Evolutionary conservation across 495 filamentous ascomycete genomes (phyloP).

Genomic region (Tuber magnatum): DNA sequence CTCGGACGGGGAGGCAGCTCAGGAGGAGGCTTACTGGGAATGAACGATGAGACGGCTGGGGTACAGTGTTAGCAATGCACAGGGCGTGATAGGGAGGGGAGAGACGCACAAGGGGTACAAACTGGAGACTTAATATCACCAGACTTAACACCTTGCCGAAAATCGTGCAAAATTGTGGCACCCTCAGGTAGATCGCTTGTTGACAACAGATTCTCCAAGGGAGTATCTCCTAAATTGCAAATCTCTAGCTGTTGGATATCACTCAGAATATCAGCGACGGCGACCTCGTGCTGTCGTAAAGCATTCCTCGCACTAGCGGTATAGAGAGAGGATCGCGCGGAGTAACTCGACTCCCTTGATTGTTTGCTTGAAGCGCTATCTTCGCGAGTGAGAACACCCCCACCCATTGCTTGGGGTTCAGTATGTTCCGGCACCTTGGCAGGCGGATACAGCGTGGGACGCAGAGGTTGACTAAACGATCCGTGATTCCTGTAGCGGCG

Average conservation of each 20-base stretch:
- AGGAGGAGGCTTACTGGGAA: neutral
- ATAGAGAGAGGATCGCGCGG: neutral
- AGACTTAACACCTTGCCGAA: neutral
- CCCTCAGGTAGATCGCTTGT: neutral
- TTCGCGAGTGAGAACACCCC: fast-evolving
- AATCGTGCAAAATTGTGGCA: neutral
- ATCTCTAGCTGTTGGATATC: neutral
- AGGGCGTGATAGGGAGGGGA: neutral
- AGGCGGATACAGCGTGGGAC: neutral
- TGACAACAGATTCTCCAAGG: neutral
- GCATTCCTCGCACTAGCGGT: neutral
- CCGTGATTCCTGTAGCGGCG: neutral
- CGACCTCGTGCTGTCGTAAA: neutral
- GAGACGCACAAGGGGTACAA: neutral
- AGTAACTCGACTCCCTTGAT: neutral
- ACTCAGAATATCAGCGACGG: neutral
- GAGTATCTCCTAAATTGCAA: neutral
- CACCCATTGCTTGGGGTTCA: neutral
- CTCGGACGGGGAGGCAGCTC: neutral
- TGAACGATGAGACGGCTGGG: neutral
- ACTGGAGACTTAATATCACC: neutral
- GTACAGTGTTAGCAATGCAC: neutral
- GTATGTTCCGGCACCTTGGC: neutral
- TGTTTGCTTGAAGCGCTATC: neutral
- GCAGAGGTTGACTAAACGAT: neutral